phyloP scores from a whole-genome alignment of 2,329 filamentous ascomycete genomes.

The Chrysosporium keratinophilum region DNA sequence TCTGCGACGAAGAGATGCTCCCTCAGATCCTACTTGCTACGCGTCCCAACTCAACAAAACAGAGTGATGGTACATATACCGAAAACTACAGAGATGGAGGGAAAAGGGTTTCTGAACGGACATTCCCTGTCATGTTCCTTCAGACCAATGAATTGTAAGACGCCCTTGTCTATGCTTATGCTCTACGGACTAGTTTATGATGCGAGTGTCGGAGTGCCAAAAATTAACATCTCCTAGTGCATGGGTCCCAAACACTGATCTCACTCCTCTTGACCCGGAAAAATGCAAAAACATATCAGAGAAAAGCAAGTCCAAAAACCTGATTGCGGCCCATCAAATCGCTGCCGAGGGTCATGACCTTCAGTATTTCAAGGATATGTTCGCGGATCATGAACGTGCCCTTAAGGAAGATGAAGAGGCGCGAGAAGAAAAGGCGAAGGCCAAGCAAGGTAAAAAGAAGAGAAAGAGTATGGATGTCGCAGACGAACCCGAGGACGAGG shows the following conservation, averaged over 20 bases:
- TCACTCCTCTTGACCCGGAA: slow-evolving; percentile 65
- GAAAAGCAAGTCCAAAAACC: slow-evolving; percentile 65
- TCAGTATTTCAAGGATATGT: slow-evolving; percentile 70
- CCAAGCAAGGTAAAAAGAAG: slow-evolving; percentile 47
- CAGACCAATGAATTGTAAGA: slow-evolving; percentile 95
- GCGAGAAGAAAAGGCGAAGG: slow-evolving; percentile 53
- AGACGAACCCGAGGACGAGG: slow-evolving; percentile 47
- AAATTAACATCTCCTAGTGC: slow-evolving; percentile 47
- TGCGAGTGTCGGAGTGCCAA: neutral
- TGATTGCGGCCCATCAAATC: slow-evolving; percentile 68
- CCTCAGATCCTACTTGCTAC: slow-evolving; percentile 64
- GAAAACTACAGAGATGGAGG: slow-evolving; percentile 80
- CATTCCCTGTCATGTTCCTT: slow-evolving; percentile 91
- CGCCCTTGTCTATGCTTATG: slow-evolving; percentile 3
- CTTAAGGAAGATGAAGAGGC: slow-evolving; percentile 50
- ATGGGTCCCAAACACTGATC: slow-evolving; percentile 78
- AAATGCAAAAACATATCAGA: slow-evolving; percentile 58
- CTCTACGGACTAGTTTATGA: neutral
- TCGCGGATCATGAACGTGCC: slow-evolving; percentile 50
- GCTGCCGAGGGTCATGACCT: slow-evolving; percentile 69
- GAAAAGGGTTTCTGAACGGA: slow-evolving; percentile 73
- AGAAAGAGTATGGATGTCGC: slow-evolving; percentile 36
- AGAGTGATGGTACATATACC: slow-evolving; percentile 73
- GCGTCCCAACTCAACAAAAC: slow-evolving; percentile 73
- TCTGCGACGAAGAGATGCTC: slow-evolving; percentile 91